Conservation (phyloP, 2,329 filamentous ascomycete species). For the Thyridium curvatum region DNA sequence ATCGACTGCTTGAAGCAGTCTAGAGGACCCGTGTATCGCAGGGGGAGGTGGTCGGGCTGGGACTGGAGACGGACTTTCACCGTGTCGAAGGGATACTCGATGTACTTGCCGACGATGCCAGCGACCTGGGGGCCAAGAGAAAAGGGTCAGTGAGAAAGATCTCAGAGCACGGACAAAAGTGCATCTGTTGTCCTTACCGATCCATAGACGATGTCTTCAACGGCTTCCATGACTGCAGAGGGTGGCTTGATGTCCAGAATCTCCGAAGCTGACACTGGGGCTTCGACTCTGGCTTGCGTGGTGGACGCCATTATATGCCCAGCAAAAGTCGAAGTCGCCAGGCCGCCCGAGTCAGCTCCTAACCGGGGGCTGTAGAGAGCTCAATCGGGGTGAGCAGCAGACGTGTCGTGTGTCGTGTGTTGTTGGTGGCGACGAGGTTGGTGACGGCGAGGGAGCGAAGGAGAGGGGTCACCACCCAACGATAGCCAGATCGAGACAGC, state of each 20-base stretch:
- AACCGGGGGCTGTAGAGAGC: no score
- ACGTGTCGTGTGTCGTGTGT: no score
- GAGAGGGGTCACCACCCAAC: no score
- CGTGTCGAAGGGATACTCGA: conserved; percentile 98
- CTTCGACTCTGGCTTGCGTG: conserved; percentile 9
- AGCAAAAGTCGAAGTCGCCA: not conserved
- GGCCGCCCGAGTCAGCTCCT: not conserved
- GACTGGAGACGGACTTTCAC: conserved; percentile 96
- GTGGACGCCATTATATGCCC: conserved; percentile 14
- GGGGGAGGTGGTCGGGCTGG: conserved; percentile 78
- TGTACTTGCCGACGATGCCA: conserved; percentile 86
- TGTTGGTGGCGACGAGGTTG: no score
- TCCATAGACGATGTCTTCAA: conserved; percentile 85
- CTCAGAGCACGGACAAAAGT: not conserved
- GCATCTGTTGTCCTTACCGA: conserved; percentile 60
- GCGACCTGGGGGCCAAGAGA: conserved; percentile 54
- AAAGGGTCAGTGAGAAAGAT: conserved; percentile 4
- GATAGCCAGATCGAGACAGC: no score
- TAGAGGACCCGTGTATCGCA: conserved; percentile 77
- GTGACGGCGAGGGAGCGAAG: no score
- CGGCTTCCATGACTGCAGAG: conserved; percentile 53
- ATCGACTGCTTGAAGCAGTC: conserved; percentile 92
- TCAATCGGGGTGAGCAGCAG: no score
- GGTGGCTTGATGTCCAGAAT: conserved; percentile 20
- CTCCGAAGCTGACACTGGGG: conserved; percentile 4